These are phyloP conservation scores for Hypomyces perniciosus DNA, from an alignment of 2,329 filamentous ascomycete species.

Conservation along the genomic window DNA sequence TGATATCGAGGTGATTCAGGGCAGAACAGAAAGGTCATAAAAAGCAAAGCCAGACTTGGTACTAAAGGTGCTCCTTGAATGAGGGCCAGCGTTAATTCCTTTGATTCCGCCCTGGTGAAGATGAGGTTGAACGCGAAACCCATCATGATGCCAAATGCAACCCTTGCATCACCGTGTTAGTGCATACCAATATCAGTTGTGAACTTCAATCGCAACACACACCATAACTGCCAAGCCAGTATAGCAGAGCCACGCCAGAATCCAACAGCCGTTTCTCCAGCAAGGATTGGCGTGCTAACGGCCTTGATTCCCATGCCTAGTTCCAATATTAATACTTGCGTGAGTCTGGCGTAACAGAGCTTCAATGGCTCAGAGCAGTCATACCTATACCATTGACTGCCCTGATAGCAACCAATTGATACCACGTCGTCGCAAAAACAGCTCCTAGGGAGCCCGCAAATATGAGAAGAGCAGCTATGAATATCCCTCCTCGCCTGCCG, in stretches of 20 bases:
- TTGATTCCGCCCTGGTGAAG: conserved; percentile 22
- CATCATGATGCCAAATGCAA: conserved; percentile 32
- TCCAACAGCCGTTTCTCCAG: conserved; percentile 40
- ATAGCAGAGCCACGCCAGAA: conserved; percentile 44
- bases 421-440: conserved; percentile 29
- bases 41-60: conserved; percentile 29
- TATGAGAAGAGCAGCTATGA: conserved; percentile 33
- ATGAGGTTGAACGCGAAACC: conserved; percentile 32
- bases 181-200: not conserved
- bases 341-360: conserved; percentile 13
- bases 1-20: conserved; percentile 38
- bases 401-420: conserved; percentile 28
- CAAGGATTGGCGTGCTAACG: conserved; percentile 41
- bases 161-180: conserved; percentile 18
- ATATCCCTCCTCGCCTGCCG: conserved; percentile 35
- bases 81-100: conserved; percentile 20
- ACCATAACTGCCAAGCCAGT: conserved; percentile 42
- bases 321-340: not conserved
- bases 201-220: not conserved
- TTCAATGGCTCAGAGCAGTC: conserved; percentile 9
- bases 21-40: conserved; percentile 31
- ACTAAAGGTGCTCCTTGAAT: conserved; percentile 36
- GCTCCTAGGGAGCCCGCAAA: conserved; percentile 33
- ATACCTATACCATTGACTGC: conserved; percentile 34
- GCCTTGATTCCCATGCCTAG: conserved; percentile 44